Percentiles rank a stretch among this genome's conserved stretches.
Conservation (phyloP, 768 basidiomycete species). For the Termitomyces sp. region DNA sequence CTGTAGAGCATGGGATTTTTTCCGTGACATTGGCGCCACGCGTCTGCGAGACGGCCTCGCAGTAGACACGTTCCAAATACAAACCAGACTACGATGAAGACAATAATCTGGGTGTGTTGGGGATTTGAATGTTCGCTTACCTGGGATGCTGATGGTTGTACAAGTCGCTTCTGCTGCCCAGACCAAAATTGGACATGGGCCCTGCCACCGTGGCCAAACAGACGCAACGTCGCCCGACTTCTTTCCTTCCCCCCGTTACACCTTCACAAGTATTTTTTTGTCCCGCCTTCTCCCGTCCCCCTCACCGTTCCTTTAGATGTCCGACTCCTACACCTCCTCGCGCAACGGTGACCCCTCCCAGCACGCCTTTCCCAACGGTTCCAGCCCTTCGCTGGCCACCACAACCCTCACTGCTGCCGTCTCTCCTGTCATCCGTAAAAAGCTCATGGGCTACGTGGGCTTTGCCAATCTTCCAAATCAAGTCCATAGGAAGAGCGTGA, state of each 20-base stretch:
- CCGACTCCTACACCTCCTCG: constrained; percentile 69
- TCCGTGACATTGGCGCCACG: not conserved
- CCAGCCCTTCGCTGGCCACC: constrained; percentile 52
- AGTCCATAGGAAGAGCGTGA: constrained; percentile 95
- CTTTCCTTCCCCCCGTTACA: constrained; percentile 48
- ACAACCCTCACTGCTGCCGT: constrained; percentile 27
- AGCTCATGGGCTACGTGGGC: constrained; percentile 91
- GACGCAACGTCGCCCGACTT: constrained; percentile 41
- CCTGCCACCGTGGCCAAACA: constrained; percentile 42
- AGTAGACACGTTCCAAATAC: not conserved
- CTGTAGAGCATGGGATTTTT: constrained; percentile 17
- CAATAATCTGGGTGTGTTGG: constrained; percentile 21
- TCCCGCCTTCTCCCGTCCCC: constrained; percentile 22
- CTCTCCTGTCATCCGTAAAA: constrained; percentile 70
- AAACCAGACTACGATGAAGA: constrained; percentile 16
- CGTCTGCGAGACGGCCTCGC: not conserved
- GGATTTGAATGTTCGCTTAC: not conserved
- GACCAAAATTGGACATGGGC: constrained; percentile 37
- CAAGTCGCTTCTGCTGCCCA: constrained; percentile 42
- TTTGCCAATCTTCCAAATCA: constrained; percentile 99
- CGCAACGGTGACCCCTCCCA: constrained; percentile 56
- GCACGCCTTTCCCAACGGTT: constrained; percentile 58
- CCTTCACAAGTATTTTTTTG: constrained; percentile 46
- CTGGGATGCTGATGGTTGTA: constrained; percentile 6
- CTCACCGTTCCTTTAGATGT: constrained; percentile 44